Evolutionary conservation across 495 filamentous ascomycete genomes (phyloP).

Genomic region (Penicillium simplicissimum): DNA sequence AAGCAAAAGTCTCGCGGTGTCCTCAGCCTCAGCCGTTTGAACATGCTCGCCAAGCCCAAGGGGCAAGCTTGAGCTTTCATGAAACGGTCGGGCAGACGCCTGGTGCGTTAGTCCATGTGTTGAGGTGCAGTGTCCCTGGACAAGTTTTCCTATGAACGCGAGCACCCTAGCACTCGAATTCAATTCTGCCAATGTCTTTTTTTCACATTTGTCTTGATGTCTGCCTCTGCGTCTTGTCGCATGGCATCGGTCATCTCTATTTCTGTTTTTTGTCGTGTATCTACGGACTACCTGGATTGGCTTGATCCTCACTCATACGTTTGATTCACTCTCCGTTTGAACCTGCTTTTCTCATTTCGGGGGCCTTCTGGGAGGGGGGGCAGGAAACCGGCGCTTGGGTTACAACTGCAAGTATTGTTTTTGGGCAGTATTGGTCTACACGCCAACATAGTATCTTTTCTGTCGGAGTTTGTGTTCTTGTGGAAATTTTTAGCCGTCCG

Average conservation of each 20-base stretch:
- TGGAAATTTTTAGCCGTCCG: not conserved
- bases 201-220: not conserved
- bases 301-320: not conserved
- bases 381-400: conserved; percentile 17
- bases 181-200: conserved; percentile 7
- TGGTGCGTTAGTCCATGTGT: conserved; percentile 17
- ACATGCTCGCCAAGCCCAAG: conserved; percentile 55
- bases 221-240: not conserved
- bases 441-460: conserved; percentile 8
- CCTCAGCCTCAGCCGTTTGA: conserved; percentile 51
- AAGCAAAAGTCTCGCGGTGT: conserved; percentile 36
- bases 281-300: conserved; percentile 11
- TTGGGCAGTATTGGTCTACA: conserved; percentile 7
- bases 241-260: not conserved
- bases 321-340: conserved; percentile 5
- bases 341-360: conserved; percentile 7
- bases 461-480: not conserved
- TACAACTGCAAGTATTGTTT: conserved; percentile 16
- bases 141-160: not conserved
- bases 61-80: conserved; percentile 27
- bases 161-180: not conserved
- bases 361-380: not conserved
- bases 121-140: conserved; percentile 4
- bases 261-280: conserved; percentile 20
- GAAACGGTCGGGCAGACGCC: conserved; percentile 6